A percentile compares a stretch with the other conserved stretches of the same genome.
Evolutionary conservation across 345 rosid species (phyloP).

Genomic region (Combretum micranthum): DNA sequence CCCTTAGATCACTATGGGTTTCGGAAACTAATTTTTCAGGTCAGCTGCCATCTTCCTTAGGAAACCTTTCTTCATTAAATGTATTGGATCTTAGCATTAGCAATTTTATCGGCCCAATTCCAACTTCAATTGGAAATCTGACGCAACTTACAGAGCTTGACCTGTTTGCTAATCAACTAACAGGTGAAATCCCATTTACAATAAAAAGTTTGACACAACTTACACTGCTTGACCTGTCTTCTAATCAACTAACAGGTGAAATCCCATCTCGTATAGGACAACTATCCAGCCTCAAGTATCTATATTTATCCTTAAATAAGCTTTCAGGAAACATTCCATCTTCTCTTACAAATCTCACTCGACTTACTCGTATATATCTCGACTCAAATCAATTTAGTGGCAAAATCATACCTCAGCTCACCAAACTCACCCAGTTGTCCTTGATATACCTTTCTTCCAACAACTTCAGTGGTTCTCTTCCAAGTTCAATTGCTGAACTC

Average conservation of each 20-base stretch:
- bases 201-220: too few relatives aligned
- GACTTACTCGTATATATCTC: not conserved
- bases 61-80: slow-evolving; percentile 9
- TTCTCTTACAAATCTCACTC: slow-evolving; percentile 1
- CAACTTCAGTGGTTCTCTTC: slow-evolving; percentile 1
- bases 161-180: not conserved
- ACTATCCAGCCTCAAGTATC: not conserved
- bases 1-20: not conserved
- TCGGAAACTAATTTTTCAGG: not conserved
- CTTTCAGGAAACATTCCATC: slow-evolving; percentile 6
- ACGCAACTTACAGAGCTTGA: not conserved
- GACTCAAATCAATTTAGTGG: slow-evolving; percentile 9
- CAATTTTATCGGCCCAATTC: slow-evolving; percentile 4
- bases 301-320: not conserved
- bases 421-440: not conserved
- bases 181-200: not conserved
- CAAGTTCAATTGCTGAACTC: not conserved
- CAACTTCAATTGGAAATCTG: not conserved
- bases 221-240: too few relatives aligned
- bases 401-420: slow-evolving; percentile 8
- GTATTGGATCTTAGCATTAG: not conserved
- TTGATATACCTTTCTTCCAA: slow-evolving; percentile 4
- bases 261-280: not conserved
- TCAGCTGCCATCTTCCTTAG: slow-evolving; percentile 6
- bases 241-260: too few relatives aligned